These are phyloP conservation scores for Lindgomyces ingoldianus DNA, from an alignment of 495 filamentous ascomycete species.

Conservation along the genomic window DNA sequence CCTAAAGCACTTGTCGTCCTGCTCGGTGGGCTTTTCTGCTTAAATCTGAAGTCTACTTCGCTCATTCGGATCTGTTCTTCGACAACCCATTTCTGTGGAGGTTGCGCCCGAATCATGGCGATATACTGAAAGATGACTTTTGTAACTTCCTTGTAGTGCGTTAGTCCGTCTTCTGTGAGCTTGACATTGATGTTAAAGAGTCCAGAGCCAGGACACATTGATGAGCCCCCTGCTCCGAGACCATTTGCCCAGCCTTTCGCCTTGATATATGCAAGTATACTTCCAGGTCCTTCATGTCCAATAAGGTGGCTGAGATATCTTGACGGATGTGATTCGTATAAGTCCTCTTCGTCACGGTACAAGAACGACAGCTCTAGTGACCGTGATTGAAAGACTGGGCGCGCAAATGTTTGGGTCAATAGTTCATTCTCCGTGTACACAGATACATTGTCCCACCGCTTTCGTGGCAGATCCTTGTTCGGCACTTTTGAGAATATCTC, in stretches of 20 bases:
- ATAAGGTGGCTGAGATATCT: constrained; percentile 92
- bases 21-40: constrained; percentile 86
- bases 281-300: constrained; percentile 94
- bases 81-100: constrained; percentile 89
- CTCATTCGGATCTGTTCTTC: constrained; percentile 85
- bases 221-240: constrained; percentile 73
- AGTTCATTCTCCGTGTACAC: constrained; percentile 69
- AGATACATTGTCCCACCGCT: constrained; percentile 75
- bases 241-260: constrained; percentile 93
- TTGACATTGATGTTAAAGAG: constrained; percentile 79
- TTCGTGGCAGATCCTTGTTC: constrained; percentile 82
- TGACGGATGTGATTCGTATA: constrained; percentile 82
- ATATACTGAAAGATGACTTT: constrained; percentile 95
- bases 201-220: constrained; percentile 78
- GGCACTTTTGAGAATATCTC: constrained; percentile 81
- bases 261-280: constrained; percentile 93
- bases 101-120: constrained; percentile 75
- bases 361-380: constrained; percentile 85
- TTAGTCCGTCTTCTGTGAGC: constrained; percentile 82
- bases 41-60: constrained; percentile 92
- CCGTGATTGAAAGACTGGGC: constrained; percentile 92
- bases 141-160: constrained; percentile 81
- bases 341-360: constrained; percentile 81
- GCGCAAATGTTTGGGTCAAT: constrained; percentile 83
- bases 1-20: constrained; percentile 82